These are phyloP conservation scores for Microbotryum lychnidis-dioicae DNA, from an alignment of 1,284 basidiomycete species.

Conservation along the genomic window DNA sequence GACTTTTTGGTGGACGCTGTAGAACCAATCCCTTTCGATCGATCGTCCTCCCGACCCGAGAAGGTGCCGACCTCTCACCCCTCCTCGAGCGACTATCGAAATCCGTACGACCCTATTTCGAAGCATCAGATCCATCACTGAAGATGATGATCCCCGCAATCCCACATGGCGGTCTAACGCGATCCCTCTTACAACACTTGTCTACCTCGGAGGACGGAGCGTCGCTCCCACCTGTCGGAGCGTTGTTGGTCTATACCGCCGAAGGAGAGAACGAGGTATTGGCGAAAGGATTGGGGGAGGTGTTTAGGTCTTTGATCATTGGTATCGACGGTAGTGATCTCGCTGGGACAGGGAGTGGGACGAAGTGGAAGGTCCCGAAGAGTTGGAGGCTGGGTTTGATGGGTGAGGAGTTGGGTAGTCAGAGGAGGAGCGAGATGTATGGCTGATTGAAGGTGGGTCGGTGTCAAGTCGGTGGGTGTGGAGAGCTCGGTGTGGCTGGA, in stretches of 20 bases:
- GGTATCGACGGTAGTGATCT: not conserved
- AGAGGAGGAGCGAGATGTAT: slow-evolving; percentile 14
- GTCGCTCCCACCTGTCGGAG: not conserved
- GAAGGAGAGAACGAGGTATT: slow-evolving; percentile 12
- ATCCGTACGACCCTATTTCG: no score
- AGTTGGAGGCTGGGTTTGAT: slow-evolving; percentile 26
- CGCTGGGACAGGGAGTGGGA: not conserved
- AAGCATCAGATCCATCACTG: slow-evolving; percentile 33
- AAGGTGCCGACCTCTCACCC: no score
- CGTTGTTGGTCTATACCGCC: slow-evolving; percentile 21
- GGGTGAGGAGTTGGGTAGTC: slow-evolving; percentile 11
- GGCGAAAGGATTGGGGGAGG: slow-evolving; percentile 9
- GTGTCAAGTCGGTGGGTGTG: no score
- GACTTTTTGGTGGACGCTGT: not conserved
- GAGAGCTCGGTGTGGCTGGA: no score
- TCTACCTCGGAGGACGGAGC: not conserved
- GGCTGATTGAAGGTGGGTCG: slow-evolving; percentile 2
- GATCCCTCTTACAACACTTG: slow-evolving; percentile 12
- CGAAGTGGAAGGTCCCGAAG: slow-evolving; percentile 18
- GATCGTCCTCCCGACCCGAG: no score
- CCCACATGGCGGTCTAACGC: slow-evolving; percentile 26
- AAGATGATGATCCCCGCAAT: slow-evolving; percentile 46
- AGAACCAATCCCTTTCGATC: no score
- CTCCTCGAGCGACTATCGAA: no score
- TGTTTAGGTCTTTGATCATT: not conserved